These are phyloP conservation scores for Kodamaea sp. DNA, from an alignment of 1,139 yeast species.

Conservation along the genomic window DNA sequence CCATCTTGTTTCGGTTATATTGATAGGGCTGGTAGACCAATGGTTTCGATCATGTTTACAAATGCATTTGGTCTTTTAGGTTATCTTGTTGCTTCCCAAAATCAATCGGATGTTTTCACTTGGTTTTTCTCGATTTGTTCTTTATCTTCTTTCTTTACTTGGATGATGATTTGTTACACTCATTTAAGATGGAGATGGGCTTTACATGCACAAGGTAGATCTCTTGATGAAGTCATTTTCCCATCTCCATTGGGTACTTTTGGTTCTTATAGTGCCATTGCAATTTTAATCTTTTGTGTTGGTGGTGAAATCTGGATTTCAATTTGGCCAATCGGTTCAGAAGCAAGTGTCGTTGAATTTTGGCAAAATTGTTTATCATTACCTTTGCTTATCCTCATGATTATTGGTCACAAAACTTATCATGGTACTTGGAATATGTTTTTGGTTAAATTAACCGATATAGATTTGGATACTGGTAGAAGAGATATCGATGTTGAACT, in stretches of 20 bases:
- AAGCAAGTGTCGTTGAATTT: conserved; percentile 31
- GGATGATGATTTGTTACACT: conserved; percentile 52
- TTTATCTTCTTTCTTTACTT: conserved; percentile 54
- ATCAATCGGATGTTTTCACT: conserved; percentile 50
- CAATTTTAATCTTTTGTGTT: conserved; percentile 39
- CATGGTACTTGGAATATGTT: conserved; percentile 18
- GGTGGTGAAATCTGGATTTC: conserved; percentile 49
- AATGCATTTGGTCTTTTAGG: conserved; percentile 57
- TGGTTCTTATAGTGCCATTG: conserved; percentile 46
- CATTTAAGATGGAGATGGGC: conserved; percentile 52
- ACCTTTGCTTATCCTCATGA: conserved; percentile 42
- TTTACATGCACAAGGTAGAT: conserved; percentile 42
- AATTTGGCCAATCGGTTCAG: conserved; percentile 33
- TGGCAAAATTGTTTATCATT: conserved; percentile 48
- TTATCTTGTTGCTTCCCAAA: conserved; percentile 51
- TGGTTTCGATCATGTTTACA: conserved; percentile 49
- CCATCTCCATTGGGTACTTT: conserved; percentile 45
- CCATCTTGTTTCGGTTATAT: conserved; percentile 48
- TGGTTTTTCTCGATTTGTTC: conserved; percentile 71
- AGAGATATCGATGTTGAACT: conserved; percentile 44
- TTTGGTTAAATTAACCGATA: conserved; percentile 38
- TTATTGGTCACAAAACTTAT: conserved; percentile 26
- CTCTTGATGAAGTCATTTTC: conserved; percentile 45
- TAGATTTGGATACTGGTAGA: conserved; percentile 52
- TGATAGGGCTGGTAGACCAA: conserved; percentile 56